phyloP scores from a whole-genome alignment of 768 basidiomycete species.

The Pulveroboletus frians region DNA sequence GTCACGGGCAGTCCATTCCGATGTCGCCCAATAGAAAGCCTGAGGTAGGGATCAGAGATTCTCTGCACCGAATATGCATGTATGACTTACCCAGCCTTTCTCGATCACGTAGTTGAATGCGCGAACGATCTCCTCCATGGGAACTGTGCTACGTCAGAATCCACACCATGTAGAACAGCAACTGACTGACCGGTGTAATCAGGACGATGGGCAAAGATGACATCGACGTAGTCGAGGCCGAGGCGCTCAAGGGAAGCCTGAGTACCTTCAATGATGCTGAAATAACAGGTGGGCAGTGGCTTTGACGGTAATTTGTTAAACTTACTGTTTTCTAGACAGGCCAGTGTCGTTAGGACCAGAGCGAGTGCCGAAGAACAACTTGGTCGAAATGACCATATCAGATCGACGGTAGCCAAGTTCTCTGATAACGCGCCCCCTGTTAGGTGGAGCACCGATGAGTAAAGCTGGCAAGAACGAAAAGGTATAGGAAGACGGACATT shows the following conservation, averaged over 20 bases:
- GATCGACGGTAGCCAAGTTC: slow-evolving; percentile 46
- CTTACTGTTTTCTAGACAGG: slow-evolving; percentile 32
- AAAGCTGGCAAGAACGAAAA: background rate
- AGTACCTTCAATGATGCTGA: slow-evolving; percentile 51
- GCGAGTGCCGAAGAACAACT: slow-evolving; percentile 53
- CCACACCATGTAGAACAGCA: background rate
- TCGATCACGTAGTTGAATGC: slow-evolving; percentile 54
- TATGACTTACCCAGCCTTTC: slow-evolving; percentile 36
- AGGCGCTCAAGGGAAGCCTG: slow-evolving; percentile 46
- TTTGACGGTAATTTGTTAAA: background rate
- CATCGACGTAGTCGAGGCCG: slow-evolving; percentile 50
- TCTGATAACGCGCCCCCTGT: slow-evolving; percentile 48
- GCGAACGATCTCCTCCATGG: slow-evolving; percentile 53
- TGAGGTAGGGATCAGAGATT: slow-evolving; percentile 3
- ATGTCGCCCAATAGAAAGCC: slow-evolving; percentile 47
- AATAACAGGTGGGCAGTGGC: background rate
- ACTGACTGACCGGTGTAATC: slow-evolving; percentile 32
- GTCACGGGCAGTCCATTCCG: slow-evolving; percentile 52
- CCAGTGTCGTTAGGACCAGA: slow-evolving; percentile 40
- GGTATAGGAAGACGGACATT: slow-evolving; percentile 32
- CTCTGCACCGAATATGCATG: background rate
- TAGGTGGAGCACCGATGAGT: background rate
- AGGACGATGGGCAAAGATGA: slow-evolving; percentile 46
- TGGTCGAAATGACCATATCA: slow-evolving; percentile 52
- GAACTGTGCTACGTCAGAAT: slow-evolving; percentile 23